phyloP scores from a whole-genome alignment of 2,329 filamentous ascomycete species.

The Penicillium sp. region DNA sequence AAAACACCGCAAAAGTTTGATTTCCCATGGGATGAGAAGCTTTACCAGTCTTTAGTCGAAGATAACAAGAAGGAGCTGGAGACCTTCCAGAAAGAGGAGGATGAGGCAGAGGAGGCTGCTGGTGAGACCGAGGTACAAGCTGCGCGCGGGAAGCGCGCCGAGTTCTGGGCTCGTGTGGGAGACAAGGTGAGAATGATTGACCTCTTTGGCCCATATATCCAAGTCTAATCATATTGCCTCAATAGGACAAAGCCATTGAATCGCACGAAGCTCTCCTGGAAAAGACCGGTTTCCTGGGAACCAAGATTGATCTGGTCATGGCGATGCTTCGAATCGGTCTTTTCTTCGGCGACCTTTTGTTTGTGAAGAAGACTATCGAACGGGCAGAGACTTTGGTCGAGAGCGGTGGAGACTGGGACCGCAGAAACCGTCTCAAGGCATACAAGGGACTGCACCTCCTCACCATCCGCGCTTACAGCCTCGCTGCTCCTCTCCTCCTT shows the following conservation, averaged over 20 bases:
- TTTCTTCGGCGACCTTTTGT: constrained; percentile 90
- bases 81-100: constrained; percentile 78
- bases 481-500: constrained; percentile 87
- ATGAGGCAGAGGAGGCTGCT: constrained; percentile 92
- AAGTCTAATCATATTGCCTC: constrained; percentile 1
- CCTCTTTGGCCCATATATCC: neutral
- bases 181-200: constrained; percentile 71
- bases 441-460: constrained; percentile 95
- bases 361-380: constrained; percentile 92
- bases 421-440: constrained; percentile 95
- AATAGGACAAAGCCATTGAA: constrained; percentile 86
- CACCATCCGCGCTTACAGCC: constrained; percentile 85
- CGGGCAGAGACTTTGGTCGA: constrained; percentile 88
- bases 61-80: constrained; percentile 79
- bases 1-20: constrained; percentile 64
- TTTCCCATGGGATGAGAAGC: constrained; percentile 85
- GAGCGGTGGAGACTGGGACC: constrained; percentile 96
- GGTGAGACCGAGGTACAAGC: constrained; percentile 94
- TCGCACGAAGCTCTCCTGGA: constrained; percentile 92
- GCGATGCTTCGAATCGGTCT: constrained; percentile 94
- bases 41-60: constrained; percentile 75
- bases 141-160: constrained; percentile 89
- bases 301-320: constrained; percentile 95
- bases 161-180: constrained; percentile 92
- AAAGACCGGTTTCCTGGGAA: constrained; percentile 94